Evolutionary conservation across 208 protist species (phyloP).

Genomic region (Trypanosoma melophagium): DNA sequence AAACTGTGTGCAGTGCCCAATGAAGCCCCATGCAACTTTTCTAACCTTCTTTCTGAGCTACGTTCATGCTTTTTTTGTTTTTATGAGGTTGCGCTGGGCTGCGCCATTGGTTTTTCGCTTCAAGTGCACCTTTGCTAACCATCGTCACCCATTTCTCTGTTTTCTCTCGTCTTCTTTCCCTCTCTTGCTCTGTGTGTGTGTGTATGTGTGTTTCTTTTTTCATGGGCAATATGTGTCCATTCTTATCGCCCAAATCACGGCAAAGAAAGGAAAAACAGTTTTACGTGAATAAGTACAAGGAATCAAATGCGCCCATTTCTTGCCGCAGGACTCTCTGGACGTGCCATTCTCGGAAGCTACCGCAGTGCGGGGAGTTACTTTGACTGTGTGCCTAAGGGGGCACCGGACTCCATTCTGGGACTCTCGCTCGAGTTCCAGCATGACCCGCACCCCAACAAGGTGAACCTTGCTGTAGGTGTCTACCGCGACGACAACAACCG

Average conservation of each 20-base stretch:
- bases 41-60: too few relatives aligned
- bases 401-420: slow-evolving; percentile 74
- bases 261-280: not conserved
- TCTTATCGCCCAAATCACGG: too few relatives aligned
- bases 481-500: slow-evolving; percentile 94
- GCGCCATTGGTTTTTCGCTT: too few relatives aligned
- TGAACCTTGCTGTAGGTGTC: slow-evolving; percentile 96
- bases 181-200: slow-evolving; percentile 4
- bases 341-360: not conserved
- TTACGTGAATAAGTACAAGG: too few relatives aligned
- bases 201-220: slow-evolving; percentile 1
- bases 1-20: too few relatives aligned
- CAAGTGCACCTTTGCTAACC: too few relatives aligned
- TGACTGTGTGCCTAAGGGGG: slow-evolving; percentile 41
- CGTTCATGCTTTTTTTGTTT: slow-evolving; percentile 11
- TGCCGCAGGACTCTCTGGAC: not conserved
- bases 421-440: slow-evolving; percentile 52
- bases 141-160: too few relatives aligned
- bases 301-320: slow-evolving; percentile 14
- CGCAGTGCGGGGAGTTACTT: slow-evolving; percentile 37
- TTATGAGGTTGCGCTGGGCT: too few relatives aligned
- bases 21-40: too few relatives aligned
- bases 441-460: slow-evolving; percentile 89
- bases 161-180: not conserved
- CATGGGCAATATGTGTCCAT: not conserved